phyloP scores from a whole-genome alignment of 306 rosid genomes.

The Inga leiocalycina region DNA sequence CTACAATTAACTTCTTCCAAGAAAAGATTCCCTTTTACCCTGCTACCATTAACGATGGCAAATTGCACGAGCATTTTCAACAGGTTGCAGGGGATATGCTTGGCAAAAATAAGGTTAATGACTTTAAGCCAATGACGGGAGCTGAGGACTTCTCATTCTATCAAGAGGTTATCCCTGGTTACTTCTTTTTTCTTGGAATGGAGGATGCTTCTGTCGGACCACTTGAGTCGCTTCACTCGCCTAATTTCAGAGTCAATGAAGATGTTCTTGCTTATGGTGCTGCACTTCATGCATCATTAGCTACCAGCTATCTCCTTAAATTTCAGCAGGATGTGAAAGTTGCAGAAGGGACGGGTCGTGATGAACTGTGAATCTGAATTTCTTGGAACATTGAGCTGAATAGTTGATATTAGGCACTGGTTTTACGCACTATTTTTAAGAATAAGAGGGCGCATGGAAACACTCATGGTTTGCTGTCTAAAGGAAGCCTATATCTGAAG shows the following conservation, averaged over 20 bases:
- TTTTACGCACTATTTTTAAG: neutral
- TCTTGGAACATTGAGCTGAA: neutral
- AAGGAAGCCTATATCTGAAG: too few relatives aligned
- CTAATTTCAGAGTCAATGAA: conserved; percentile 67
- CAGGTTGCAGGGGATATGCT: conserved; percentile 62
- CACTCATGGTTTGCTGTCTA: too few relatives aligned
- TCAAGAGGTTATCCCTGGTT: conserved; percentile 83
- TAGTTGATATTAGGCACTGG: neutral
- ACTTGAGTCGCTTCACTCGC: conserved; percentile 50
- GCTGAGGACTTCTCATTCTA: conserved; percentile 82
- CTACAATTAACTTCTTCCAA: conserved; percentile 58
- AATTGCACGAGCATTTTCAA: conserved; percentile 59
- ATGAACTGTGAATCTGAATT: conserved; percentile 50
- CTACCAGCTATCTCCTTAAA: conserved; percentile 58
- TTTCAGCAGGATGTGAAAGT: conserved; percentile 35
- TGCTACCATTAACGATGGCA: conserved; percentile 56
- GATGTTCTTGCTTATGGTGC: conserved; percentile 78
- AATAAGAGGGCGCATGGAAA: too few relatives aligned
- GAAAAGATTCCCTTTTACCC: conserved; percentile 51
- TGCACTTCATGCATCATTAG: conserved; percentile 89
- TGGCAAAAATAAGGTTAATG: conserved; percentile 57
- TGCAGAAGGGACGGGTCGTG: conserved; percentile 40
- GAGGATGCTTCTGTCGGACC: conserved; percentile 39
- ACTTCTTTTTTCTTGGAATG: conserved; percentile 69
- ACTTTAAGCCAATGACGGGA: conserved; percentile 55